Conservation (phyloP, 2,329 filamentous ascomycete genomes). For the Aphanoascus verrucosus region DNA sequence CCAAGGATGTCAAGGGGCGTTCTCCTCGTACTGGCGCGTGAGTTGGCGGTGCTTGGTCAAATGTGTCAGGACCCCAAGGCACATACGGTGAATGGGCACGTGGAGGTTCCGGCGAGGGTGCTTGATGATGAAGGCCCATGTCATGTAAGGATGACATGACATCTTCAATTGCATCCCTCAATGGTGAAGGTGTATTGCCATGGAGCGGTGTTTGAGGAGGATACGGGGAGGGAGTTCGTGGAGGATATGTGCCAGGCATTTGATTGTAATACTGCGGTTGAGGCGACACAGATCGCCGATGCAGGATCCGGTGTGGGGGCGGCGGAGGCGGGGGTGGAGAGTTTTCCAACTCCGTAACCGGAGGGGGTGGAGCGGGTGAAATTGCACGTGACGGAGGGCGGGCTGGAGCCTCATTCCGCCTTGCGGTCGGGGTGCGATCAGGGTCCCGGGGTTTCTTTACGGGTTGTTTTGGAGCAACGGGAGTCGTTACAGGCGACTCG, state of each 20-base stretch:
- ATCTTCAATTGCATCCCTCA: conserved; percentile 93
- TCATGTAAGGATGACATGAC: conserved; percentile 92
- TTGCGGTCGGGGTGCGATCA: conserved; percentile 7
- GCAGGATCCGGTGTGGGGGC: conserved; percentile 57
- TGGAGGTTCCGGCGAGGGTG: conserved; percentile 43
- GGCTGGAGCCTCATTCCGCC: conserved; percentile 1
- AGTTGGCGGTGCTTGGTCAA: conserved; percentile 45
- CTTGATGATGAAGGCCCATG: conserved; percentile 55
- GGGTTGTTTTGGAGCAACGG: background rate
- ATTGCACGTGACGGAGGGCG: conserved; percentile 7
- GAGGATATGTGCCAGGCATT: conserved; percentile 4
- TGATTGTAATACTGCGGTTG: conserved; percentile 26
- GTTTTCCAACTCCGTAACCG: conserved; percentile 29
- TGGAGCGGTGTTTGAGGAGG: conserved; percentile 50
- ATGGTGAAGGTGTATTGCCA: conserved; percentile 74
- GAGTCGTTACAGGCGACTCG: conserved; percentile 13
- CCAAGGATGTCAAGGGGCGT: conserved; percentile 64
- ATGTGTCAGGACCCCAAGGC: conserved; percentile 87
- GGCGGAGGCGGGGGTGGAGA: conserved; percentile 76
- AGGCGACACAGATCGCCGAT: conserved; percentile 15
- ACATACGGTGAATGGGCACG: conserved; percentile 44
- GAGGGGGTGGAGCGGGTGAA: conserved; percentile 8
- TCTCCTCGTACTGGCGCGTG: conserved; percentile 28
- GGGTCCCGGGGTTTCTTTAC: background rate
- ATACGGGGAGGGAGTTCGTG: conserved; percentile 40